phyloP scores from a whole-genome alignment of 2,329 filamentous ascomycete genomes.

The Ramularia endophylla region DNA sequence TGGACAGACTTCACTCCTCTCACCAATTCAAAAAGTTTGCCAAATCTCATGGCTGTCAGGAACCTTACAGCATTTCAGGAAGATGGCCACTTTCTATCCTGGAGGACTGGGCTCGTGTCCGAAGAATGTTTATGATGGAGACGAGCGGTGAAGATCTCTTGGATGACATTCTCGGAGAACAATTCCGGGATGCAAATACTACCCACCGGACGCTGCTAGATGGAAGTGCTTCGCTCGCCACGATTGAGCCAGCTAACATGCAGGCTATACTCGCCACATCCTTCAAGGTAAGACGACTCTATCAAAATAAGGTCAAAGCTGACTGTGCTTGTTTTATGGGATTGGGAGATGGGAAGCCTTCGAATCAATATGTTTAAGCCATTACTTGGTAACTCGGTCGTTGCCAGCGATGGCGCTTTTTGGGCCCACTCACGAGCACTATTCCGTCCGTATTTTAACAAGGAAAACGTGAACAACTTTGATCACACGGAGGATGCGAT shows the following conservation, averaged over 20 bases:
- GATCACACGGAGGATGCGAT: slow-evolving; percentile 20
- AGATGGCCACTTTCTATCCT: slow-evolving; percentile 7
- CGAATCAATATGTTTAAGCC: slow-evolving; percentile 19
- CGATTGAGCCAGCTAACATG: slow-evolving; percentile 46
- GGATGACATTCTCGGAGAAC: slow-evolving; percentile 8
- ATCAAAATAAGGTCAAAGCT: too few relatives aligned
- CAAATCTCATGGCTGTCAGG: slow-evolving; percentile 7
- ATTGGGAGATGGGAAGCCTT: slow-evolving; percentile 36
- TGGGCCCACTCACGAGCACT: slow-evolving; percentile 28
- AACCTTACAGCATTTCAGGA: slow-evolving; percentile 8
- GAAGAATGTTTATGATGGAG: slow-evolving; percentile 1
- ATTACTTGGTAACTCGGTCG: slow-evolving; percentile 25
- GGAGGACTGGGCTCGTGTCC: slow-evolving; percentile 1
- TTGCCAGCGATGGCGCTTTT: slow-evolving; percentile 24
- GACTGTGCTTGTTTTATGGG: too few relatives aligned
- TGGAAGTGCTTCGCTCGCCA: slow-evolving; percentile 4
- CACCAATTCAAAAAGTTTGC: slow-evolving; percentile 8
- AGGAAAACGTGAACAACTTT: slow-evolving; percentile 29
- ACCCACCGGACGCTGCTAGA: slow-evolving; percentile 7
- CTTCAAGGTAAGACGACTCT: slow-evolving; percentile 41
- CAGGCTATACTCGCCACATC: slow-evolving; percentile 48
- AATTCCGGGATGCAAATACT: slow-evolving; percentile 6
- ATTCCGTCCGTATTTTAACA: slow-evolving; percentile 28
- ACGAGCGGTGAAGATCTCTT: slow-evolving; percentile 9
- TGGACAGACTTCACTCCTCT: not conserved